Conservation (phyloP, 495 filamentous ascomycete genomes). For the Lepraria neglecta region DNA sequence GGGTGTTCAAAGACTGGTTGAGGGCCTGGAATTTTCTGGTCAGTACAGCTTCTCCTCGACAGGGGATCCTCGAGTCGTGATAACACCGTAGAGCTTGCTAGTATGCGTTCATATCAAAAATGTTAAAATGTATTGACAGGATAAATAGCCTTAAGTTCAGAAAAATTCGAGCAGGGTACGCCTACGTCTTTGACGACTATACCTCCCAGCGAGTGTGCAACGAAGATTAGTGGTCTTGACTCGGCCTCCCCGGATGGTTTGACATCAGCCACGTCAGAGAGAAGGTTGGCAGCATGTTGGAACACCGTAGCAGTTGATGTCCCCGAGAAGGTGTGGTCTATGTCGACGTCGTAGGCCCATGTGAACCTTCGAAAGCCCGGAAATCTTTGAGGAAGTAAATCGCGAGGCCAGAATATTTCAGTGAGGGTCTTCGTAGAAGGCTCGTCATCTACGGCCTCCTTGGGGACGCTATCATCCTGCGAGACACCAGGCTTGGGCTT, state of each 20-base stretch:
- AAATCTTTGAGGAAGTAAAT: neutral
- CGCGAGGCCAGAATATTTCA: slow-evolving; percentile 9
- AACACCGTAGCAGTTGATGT: slow-evolving; percentile 8
- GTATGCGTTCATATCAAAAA: too few species aligned
- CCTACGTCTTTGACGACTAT: slow-evolving; percentile 5
- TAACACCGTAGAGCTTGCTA: too few species aligned
- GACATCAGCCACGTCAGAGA: neutral
- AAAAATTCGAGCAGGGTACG: neutral
- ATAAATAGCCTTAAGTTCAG: too few species aligned
- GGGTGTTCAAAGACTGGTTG: neutral
- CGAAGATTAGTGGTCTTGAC: neutral
- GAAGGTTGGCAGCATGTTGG: slow-evolving; percentile 9
- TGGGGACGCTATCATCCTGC: neutral
- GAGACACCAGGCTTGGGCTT: neutral
- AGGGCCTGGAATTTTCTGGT: slow-evolving; percentile 1
- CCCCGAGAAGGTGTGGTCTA: slow-evolving; percentile 4
- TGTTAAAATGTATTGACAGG: too few species aligned
- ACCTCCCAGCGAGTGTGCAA: slow-evolving; percentile 11
- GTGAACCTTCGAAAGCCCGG: neutral
- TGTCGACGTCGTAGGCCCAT: slow-evolving; percentile 12
- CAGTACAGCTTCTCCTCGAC: neutral
- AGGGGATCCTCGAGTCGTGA: too few species aligned
- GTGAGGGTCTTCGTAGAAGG: neutral
- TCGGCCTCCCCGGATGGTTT: neutral
- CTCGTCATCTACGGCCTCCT: neutral